Evolutionary conservation across 2,329 filamentous ascomycete genomes (phyloP), one percentile per base, ranked within the genome.

Genomic region (Cladosporium phlei): DNA sequence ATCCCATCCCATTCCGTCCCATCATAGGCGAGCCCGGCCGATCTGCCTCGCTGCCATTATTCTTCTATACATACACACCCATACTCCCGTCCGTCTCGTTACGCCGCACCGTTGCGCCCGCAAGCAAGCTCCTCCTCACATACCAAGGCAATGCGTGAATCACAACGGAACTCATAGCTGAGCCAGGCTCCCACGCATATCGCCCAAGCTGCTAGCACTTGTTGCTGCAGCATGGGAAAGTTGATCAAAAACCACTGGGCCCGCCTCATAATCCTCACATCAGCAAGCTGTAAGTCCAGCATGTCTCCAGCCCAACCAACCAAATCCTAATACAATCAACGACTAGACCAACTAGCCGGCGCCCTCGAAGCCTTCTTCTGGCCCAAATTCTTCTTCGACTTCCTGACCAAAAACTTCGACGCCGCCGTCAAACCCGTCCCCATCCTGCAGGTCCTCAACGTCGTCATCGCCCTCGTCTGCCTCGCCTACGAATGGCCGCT

Each of bases 201-300:
- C 24, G 16, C 28, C 33, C 32, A 28, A 6, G 42, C 42, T 43
- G 38, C 33, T 24, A 17, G 16, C 24, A 17, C 25, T 29, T 22
- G 20, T 33, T 19, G 32, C 52, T 69, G 54, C 56, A 47, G 37
- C 42, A 98, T 98, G 93, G 93, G 93, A 69, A 93, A 85, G 71
- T 83, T 98, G 65, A 97, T 98, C 75, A 98, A 98, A 79, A 97
- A 97, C 75, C 93, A 98, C 75, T 95, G 88, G 88, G 93, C 89
- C 58, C 85, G 93, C 52, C 83, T 98, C 62, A 93, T 98, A 64
- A 79, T 95, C 69, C 75, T 98, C 65, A 88, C 87, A 21, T 88
- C 93, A 28, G 85, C 88, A 57, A 68, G 74, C 48, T 90, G 86
- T 89, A 80, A 45, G 76, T 68, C 33, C 39, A 30, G 25, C 38